phyloP scores from a whole-genome alignment of 2,329 filamentous ascomycete genomes.

The Trichoderma cornu-damae region DNA sequence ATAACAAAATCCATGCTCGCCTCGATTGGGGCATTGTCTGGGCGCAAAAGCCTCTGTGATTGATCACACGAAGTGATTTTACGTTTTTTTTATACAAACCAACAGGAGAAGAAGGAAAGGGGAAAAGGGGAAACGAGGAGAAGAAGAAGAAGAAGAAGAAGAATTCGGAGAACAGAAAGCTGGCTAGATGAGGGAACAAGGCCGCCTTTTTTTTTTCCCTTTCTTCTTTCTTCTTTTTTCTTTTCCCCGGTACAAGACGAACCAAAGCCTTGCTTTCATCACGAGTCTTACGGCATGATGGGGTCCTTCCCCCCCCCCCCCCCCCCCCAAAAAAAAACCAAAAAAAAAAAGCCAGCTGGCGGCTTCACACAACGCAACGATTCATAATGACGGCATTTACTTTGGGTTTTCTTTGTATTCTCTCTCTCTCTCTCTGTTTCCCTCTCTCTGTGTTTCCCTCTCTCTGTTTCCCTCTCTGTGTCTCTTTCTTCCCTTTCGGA shows the following conservation, averaged over 20 bases:
- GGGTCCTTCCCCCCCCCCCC: background rate
- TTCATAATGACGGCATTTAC: background rate
- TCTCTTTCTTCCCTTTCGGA: background rate
- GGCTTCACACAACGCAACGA: background rate
- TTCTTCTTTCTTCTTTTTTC: no score
- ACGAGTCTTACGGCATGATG: background rate
- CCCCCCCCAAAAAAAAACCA: no score
- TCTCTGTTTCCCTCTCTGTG: background rate
- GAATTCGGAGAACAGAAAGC: no score
- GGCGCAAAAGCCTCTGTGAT: conserved; percentile 34
- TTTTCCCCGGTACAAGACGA: background rate
- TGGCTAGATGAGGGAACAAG: background rate
- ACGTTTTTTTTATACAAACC: no score
- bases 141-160: background rate
- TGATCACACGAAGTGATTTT: no score
- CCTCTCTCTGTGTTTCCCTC: no score
- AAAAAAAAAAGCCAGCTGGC: background rate
- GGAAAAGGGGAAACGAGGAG: background rate
- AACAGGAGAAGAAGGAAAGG: background rate
- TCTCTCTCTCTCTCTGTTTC: background rate
- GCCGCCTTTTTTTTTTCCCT: no score
- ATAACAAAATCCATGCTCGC: conserved; percentile 32
- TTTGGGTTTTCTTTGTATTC: background rate
- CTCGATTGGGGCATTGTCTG: conserved; percentile 36
- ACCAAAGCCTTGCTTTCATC: background rate